Evolutionary conservation across 2,329 filamentous ascomycete genomes (phyloP), one percentile per base, ranked within the genome.

Genomic region (Exophiala sp.): DNA sequence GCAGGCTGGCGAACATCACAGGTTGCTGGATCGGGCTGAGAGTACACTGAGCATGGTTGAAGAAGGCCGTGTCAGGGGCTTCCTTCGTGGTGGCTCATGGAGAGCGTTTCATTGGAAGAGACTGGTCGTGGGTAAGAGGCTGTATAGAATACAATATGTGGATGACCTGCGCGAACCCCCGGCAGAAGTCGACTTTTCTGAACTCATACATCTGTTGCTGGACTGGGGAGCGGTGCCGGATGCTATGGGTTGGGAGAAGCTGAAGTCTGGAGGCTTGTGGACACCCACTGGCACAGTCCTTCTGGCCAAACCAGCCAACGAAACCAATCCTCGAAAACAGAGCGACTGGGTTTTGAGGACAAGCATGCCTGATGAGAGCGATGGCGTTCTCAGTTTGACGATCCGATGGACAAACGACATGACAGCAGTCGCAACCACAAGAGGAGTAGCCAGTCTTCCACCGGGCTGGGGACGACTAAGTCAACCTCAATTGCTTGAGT

Each of bases 71-170:
- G 59, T 62, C 9, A 76, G 78, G 0, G 81, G 78, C 43, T 69
- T 67, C 10, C 78, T 85, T 40, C 79, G 79, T 0, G 84, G 84
- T 2, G 84, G 84, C 0, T 78, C 73, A 24, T 87, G 83, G 83
- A 84, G 83, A 0, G 79, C 78, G 0, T 85, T 87, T 65, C 80
- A 86, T 67, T 87, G 84, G 83, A 79, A 78, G 62, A 78, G 78
- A n/a, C 77, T 84, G 59, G 72, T 79, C 2, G 84, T 85, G 20
- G 83, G 84, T 1, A 71, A 79, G 50, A 83, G 81, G 63, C 79
- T 80, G 11, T 84, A 85, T 69, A 75, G 84, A 33, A 74, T 86
- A 36, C 82, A 86, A 65, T 87, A 86, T 60, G 79, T 72, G 49
- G 75, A 78, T 48, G 72, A 78, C 45, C 60, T 78, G 48, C 63